Conservation (phyloP, 2,329 filamentous ascomycete genomes). For the Elsinoe arachidis region DNA sequence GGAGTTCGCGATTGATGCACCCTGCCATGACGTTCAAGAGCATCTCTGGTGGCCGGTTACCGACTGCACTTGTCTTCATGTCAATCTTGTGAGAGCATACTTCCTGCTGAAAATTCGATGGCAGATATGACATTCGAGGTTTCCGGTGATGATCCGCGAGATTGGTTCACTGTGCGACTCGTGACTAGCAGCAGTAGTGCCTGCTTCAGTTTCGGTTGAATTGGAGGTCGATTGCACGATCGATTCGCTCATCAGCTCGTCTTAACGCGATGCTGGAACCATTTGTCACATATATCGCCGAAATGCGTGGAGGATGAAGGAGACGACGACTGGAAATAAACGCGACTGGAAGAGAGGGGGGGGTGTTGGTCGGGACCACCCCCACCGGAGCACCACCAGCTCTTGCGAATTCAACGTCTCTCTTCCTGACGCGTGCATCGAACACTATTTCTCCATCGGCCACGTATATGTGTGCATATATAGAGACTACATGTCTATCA, state of each 20-base stretch:
- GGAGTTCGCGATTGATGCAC: not conserved
- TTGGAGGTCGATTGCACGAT: not conserved
- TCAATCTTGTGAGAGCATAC: not conserved
- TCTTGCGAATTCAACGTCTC: too few relatives aligned
- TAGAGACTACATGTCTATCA: too few relatives aligned
- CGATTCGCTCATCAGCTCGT: not conserved
- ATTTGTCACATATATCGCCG: too few relatives aligned
- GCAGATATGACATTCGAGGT: not conserved
- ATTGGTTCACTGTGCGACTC: not conserved
- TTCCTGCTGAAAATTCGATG: not conserved
- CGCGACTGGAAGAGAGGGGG: too few relatives aligned
- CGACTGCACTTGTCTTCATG: not conserved
- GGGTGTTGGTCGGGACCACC: too few relatives aligned
- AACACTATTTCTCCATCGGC: too few relatives aligned
- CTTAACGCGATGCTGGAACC: not conserved
- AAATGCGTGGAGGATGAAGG: too few relatives aligned
- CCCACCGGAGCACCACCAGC: too few relatives aligned
- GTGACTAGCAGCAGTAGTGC: too few relatives aligned
- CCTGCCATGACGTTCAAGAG: not conserved
- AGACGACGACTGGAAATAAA: too few relatives aligned
- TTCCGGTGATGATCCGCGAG: not conserved
- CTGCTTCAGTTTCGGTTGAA: not conserved
- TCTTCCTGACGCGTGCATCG: too few relatives aligned
- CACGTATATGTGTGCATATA: too few relatives aligned
- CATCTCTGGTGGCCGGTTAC: not conserved